These are phyloP conservation scores for Solanum appendiculatum DNA, from an alignment of 257 asterid species.

Conservation along the genomic window DNA sequence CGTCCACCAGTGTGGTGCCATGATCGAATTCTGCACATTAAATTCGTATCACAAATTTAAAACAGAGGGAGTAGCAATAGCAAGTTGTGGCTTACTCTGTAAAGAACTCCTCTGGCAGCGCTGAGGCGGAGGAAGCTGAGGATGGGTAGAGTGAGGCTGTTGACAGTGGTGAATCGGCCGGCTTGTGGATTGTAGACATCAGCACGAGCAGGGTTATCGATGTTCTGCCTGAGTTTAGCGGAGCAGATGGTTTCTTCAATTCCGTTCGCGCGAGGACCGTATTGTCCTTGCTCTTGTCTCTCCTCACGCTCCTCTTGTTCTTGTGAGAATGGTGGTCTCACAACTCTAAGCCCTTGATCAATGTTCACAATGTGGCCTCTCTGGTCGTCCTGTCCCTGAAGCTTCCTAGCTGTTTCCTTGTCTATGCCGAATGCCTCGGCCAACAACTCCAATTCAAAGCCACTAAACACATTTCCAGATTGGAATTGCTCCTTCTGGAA, in stretches of 20 bases:
- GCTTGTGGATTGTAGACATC: constrained; percentile 57
- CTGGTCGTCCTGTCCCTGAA: background rate
- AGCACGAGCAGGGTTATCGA: constrained; percentile 42
- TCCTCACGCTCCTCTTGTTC: constrained; percentile 1
- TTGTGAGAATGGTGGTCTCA: constrained; percentile 29
- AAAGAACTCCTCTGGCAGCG: constrained; percentile 44
- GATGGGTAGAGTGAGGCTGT: constrained; percentile 45
- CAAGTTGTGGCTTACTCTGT: constrained; percentile 18
- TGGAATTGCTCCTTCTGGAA: constrained; percentile 4
- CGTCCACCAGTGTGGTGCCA: constrained; percentile 57
- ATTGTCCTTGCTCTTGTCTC: background rate
- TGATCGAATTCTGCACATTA: constrained; percentile 38
- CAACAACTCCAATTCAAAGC: background rate
- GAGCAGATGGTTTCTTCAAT: constrained; percentile 58
- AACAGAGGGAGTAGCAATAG: background rate
- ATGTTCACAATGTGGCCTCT: background rate
- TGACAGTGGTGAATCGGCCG: constrained; percentile 48
- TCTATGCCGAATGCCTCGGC: background rate
- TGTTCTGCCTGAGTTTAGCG: constrained; percentile 34
- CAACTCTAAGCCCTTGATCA: constrained; percentile 30
- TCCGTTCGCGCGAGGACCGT: constrained; percentile 21
- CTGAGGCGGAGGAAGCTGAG: constrained; percentile 45
- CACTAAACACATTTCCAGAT: background rate
- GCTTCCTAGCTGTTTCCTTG: background rate
- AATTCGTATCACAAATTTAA: background rate